Percentiles rank a stretch among this genome's conserved stretches.
Conservation (phyloP, 352 stramenopile species). For the Phytophthora ramorum region DNA sequence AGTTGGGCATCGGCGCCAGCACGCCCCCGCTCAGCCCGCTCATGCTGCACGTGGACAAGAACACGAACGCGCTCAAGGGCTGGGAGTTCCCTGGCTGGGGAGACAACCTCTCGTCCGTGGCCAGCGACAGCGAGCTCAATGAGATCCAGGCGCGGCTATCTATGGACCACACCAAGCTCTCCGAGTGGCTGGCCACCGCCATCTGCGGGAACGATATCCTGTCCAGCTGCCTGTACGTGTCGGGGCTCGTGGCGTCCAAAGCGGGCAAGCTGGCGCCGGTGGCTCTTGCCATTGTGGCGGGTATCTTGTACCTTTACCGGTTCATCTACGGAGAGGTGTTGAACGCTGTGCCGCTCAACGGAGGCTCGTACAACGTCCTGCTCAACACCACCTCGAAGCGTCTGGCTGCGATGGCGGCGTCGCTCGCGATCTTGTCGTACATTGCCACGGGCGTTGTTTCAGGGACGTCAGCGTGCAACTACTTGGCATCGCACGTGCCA, state of each 20-base stretch:
- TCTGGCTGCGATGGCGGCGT: slow-evolving; percentile 92
- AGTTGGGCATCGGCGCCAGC: slow-evolving; percentile 40
- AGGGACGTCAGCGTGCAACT: slow-evolving; percentile 88
- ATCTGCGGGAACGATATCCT: slow-evolving; percentile 97
- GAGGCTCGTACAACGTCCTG: slow-evolving; percentile 96
- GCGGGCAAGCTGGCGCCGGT: slow-evolving; percentile 92
- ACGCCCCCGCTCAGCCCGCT: slow-evolving; percentile 70
- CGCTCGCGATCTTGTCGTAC: slow-evolving; percentile 95
- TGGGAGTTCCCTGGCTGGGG: slow-evolving; percentile 91
- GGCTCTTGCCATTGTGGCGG: slow-evolving; percentile 90
- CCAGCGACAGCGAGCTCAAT: slow-evolving; percentile 67
- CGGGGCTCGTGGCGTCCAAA: slow-evolving; percentile 83
- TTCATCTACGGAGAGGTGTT: slow-evolving; percentile 96
- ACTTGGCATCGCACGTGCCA: slow-evolving; percentile 82
- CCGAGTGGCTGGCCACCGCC: slow-evolving; percentile 93
- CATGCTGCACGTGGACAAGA: slow-evolving; percentile 80
- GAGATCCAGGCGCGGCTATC: slow-evolving; percentile 83
- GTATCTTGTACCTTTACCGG: slow-evolving; percentile 88
- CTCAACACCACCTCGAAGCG: slow-evolving; percentile 96
- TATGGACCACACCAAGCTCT: slow-evolving; percentile 85
- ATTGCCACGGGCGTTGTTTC: slow-evolving; percentile 95
- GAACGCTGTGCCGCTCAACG: slow-evolving; percentile 94
- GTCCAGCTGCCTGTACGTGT: slow-evolving; percentile 93
- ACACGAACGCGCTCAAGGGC: slow-evolving; percentile 69
- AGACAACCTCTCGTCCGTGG: slow-evolving; percentile 62